phyloP scores from a whole-genome alignment of 106 monocot genomes.

The Hemerocallis citrina region DNA sequence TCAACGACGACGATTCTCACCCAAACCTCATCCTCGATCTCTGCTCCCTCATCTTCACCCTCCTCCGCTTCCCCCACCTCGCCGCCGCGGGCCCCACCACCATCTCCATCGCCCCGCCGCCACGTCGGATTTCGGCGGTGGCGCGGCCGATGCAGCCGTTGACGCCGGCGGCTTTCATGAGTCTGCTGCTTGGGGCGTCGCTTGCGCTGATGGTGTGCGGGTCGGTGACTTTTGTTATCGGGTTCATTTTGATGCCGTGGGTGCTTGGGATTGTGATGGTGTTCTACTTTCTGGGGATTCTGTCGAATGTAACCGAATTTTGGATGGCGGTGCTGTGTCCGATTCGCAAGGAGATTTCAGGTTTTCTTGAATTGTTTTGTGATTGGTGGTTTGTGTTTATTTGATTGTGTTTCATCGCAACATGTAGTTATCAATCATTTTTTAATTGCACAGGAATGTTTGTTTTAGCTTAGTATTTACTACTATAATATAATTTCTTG shows the following conservation, averaged over 20 bases:
- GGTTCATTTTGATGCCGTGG: slow-evolving; percentile 40
- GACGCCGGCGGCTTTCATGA: slow-evolving; percentile 20
- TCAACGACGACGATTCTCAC: slow-evolving; percentile 1
- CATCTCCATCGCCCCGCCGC: not conserved
- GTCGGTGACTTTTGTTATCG: slow-evolving; percentile 24
- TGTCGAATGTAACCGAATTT: slow-evolving; percentile 18
- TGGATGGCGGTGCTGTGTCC: slow-evolving; percentile 22
- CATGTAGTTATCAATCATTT: too few species aligned
- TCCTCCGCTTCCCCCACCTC: slow-evolving; percentile 16
- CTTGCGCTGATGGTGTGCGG: slow-evolving; percentile 19
- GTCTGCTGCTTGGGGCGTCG: slow-evolving; percentile 27
- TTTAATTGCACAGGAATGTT: too few species aligned
- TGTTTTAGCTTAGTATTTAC: too few species aligned
- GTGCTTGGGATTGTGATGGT: slow-evolving; percentile 26
- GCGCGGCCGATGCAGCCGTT: slow-evolving; percentile 1
- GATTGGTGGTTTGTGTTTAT: not conserved
- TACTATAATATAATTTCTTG: too few species aligned
- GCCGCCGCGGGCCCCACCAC: not conserved
- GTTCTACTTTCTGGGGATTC: slow-evolving; percentile 27
- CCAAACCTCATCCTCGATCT: slow-evolving; percentile 19
- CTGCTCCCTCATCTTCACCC: slow-evolving; percentile 11
- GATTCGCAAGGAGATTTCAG: slow-evolving; percentile 14
- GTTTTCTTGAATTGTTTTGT: not conserved
- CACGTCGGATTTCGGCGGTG: not conserved
- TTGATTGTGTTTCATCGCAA: too few species aligned